phyloP scores from a whole-genome alignment of 2,329 filamentous ascomycete species.

The Colletotrichum nymphaeae region DNA sequence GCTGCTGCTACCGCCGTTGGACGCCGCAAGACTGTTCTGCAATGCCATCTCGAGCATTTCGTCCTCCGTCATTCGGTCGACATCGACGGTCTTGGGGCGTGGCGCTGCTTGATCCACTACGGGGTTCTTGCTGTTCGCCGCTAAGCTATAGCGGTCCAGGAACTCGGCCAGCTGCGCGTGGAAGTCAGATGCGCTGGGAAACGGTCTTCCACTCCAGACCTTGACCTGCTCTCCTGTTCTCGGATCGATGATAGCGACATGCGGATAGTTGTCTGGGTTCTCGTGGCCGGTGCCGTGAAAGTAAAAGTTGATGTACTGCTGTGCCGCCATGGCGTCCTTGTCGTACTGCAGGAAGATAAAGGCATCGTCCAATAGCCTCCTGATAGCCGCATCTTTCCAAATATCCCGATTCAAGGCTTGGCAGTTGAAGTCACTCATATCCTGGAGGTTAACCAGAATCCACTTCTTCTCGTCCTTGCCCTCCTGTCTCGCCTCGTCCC shows the following conservation, averaged over 20 bases:
- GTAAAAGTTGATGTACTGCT: constrained; percentile 91
- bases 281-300: constrained; percentile 78
- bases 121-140: constrained; percentile 89
- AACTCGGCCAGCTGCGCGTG: constrained; percentile 94
- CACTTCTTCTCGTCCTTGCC: constrained; percentile 93
- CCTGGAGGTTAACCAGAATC: constrained; percentile 96
- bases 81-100: constrained; percentile 75
- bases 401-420: constrained; percentile 94
- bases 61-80: constrained; percentile 93
- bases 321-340: constrained; percentile 82
- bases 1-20: constrained; percentile 45
- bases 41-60: constrained; percentile 97
- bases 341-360: constrained; percentile 97
- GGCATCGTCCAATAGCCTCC: constrained; percentile 86
- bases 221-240: constrained; percentile 98
- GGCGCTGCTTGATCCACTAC: constrained; percentile 83
- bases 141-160: constrained; percentile 94
- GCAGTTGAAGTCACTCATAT: constrained; percentile 92
- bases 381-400: constrained; percentile 88
- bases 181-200: constrained; percentile 82
- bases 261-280: constrained; percentile 89
- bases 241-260: constrained; percentile 95
- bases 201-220: constrained; percentile 88
- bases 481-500: constrained; percentile 85
- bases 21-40: constrained; percentile 82